Conservation (phyloP, 2,329 filamentous ascomycete genomes). For the Penicillium sp. region DNA sequence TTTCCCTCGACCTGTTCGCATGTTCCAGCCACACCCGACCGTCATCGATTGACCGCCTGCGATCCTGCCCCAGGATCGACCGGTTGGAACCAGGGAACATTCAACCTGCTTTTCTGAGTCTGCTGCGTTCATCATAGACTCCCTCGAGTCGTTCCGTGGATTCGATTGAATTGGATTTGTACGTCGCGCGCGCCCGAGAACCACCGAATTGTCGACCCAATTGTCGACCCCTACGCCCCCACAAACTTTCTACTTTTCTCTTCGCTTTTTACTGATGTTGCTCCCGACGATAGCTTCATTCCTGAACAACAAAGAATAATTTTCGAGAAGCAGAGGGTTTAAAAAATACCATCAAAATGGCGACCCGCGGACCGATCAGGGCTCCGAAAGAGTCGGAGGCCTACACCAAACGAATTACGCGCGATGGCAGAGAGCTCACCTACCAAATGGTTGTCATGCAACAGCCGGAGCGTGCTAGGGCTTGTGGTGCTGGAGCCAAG, state of each 20-base stretch:
- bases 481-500: conserved; percentile 93
- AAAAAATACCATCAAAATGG: conserved; percentile 36
- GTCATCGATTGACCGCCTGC: conserved; percentile 11
- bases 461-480: conserved; percentile 89
- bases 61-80: conserved; percentile 9
- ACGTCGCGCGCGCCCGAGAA: conserved; percentile 4
- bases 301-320: background rate
- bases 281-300: conserved; percentile 11
- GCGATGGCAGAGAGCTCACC: conserved; percentile 73
- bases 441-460: conserved; percentile 87
- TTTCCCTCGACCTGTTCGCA: background rate
- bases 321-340: background rate
- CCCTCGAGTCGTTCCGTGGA: background rate
- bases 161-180: conserved; percentile 3
- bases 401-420: conserved; percentile 61
- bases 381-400: conserved; percentile 58
- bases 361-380: conserved; percentile 28
- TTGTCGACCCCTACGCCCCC: background rate
- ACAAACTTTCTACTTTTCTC: background rate
- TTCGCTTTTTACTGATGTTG: conserved; percentile 9
- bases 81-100: conserved; percentile 2
- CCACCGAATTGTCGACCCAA: background rate
- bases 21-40: background rate
- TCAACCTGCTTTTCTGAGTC: background rate
- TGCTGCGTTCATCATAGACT: background rate